A percentile compares a stretch with the other conserved stretches of the same genome.
phyloP scores from a whole-genome alignment of 1,284 basidiomycete species.

The Clitocybe nebularis region DNA sequence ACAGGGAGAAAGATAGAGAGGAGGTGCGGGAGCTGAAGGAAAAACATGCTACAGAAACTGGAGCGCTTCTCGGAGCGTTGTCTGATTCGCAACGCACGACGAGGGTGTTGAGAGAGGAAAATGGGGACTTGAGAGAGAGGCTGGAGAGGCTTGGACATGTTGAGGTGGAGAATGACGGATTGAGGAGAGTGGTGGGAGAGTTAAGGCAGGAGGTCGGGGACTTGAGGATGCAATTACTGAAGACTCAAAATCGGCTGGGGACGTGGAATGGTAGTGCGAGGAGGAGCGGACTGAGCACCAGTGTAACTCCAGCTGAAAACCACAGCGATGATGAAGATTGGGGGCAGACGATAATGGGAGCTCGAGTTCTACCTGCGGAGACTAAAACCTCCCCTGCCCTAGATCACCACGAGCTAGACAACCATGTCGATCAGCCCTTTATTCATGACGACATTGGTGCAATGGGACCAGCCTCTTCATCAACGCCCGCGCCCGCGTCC shows the following conservation, averaged over 20 bases:
- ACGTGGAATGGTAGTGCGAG: constrained; percentile 24
- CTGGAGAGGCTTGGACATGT: constrained; percentile 45
- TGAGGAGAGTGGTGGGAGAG: constrained; percentile 26
- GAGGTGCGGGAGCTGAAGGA: constrained; percentile 47
- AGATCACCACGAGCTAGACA: background rate
- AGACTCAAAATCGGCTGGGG: constrained; percentile 14
- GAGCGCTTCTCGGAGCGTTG: constrained; percentile 61
- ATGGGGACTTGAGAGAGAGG: constrained; percentile 51
- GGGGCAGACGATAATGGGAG: constrained; percentile 9
- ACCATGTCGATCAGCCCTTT: background rate
- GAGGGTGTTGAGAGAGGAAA: constrained; percentile 65
- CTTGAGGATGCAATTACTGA: constrained; percentile 22
- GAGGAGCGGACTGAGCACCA: constrained; percentile 24
- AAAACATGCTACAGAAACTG: constrained; percentile 63
- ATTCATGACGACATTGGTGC: constrained; percentile 3
- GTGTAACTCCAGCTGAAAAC: constrained; percentile 18
- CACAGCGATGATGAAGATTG: constrained; percentile 16
- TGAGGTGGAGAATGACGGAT: constrained; percentile 28
- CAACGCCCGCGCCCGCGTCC: constrained; percentile 17
- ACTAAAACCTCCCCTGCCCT: constrained; percentile 4
- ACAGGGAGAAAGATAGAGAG: constrained; percentile 21
- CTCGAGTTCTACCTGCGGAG: background rate
- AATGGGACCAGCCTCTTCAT: constrained; percentile 19
- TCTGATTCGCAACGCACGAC: constrained; percentile 68
- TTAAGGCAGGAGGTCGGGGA: constrained; percentile 32